phyloP scores from a whole-genome alignment of 148 eudicot genomes.

The Fagopyrum esculentum region DNA sequence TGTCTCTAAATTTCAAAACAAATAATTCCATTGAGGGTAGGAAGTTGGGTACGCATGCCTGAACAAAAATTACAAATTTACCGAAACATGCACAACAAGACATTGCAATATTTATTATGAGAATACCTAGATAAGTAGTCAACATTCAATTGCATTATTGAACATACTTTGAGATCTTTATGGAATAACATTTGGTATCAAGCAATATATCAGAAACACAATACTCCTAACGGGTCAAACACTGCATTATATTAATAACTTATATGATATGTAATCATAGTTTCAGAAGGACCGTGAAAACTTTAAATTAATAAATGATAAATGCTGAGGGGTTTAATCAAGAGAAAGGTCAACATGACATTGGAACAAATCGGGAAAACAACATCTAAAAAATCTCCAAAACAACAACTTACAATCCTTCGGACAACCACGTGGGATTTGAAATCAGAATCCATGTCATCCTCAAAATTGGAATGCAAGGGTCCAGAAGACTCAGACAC shows the following conservation, averaged over 20 bases:
- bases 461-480: not conserved
- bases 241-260: not conserved
- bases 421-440: slow-evolving; percentile 1
- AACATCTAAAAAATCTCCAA: not conserved
- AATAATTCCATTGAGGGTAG: not conserved
- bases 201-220: not conserved
- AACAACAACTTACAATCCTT: slow-evolving; percentile 5
- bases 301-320: not conserved
- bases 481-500: slow-evolving; percentile 3
- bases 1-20: not conserved
- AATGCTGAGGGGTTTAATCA: not conserved
- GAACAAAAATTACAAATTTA: not conserved
- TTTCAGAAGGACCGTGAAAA: not conserved
- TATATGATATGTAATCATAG: not conserved
- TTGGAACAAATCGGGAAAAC: not conserved
- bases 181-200: not conserved
- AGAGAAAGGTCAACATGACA: not conserved
- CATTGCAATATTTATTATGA: not conserved
- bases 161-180: not conserved
- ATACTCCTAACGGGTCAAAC: not conserved
- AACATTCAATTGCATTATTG: not conserved
- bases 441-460: not conserved
- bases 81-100: not conserved
- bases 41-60: not conserved
- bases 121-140: not conserved